A percentile compares a stretch with the other conserved stretches of the same genome.
These are phyloP conservation scores for Delonix regia DNA, from an alignment of 306 rosid species.

Conservation along the genomic window DNA sequence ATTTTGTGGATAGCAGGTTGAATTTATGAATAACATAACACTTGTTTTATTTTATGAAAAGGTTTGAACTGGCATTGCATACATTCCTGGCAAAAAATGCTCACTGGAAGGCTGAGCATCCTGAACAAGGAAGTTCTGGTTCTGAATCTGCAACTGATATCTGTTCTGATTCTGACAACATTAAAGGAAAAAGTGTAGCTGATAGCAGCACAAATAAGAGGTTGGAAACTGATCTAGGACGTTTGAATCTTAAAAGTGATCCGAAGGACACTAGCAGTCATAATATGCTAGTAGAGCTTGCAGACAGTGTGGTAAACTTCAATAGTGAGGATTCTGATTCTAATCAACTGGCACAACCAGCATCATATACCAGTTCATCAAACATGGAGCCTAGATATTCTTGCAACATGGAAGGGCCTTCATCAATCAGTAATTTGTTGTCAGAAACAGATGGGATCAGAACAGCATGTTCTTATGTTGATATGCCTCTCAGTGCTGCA, in stretches of 20 bases:
- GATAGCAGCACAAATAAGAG: constrained; percentile 54
- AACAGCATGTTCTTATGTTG: constrained; percentile 61
- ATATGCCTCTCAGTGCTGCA: constrained; percentile 64
- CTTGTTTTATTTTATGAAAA: constrained; percentile 38
- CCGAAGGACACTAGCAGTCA: constrained; percentile 52
- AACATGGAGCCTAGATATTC: constrained; percentile 62
- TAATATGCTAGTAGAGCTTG: constrained; percentile 68
- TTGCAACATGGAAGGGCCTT: constrained; percentile 70
- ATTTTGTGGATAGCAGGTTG: constrained; percentile 43
- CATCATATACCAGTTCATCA: constrained; percentile 51
- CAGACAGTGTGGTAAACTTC: constrained; percentile 43
- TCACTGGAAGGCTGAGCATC: constrained; percentile 70
- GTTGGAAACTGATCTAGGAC: constrained; percentile 69
- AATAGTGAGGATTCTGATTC: constrained; percentile 56
- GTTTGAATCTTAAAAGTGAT: constrained; percentile 58
- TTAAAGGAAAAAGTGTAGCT: constrained; percentile 53
- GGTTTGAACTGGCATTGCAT: constrained; percentile 87
- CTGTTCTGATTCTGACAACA: constrained; percentile 55
- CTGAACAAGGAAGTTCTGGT: constrained; percentile 62
- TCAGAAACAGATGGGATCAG: constrained; percentile 52
- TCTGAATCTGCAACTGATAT: constrained; percentile 58
- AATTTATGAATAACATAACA: constrained; percentile 32
- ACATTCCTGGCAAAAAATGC: constrained; percentile 75
- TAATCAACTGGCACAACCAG: constrained; percentile 59
- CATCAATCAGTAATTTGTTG: constrained; percentile 56